Evolutionary conservation across 164 flowering plant genomes (phyloP).

Genomic region (Tetracentron sinense): DNA sequence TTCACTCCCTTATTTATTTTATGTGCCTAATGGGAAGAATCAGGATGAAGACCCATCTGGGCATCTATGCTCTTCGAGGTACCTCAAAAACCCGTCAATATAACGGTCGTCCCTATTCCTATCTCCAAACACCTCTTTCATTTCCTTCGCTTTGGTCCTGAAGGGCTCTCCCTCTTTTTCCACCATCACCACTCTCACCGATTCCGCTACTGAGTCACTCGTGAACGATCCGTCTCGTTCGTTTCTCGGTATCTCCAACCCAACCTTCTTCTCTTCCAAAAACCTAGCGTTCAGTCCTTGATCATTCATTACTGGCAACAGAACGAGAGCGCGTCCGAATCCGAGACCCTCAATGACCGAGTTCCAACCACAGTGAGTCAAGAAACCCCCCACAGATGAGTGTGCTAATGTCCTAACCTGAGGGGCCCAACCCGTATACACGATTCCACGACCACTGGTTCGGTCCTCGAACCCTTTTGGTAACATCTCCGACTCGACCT

Average conservation of each 20-base stretch:
- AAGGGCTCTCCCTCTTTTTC: constrained; percentile 33
- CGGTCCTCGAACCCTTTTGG: constrained; percentile 36
- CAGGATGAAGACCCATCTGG: too few species aligned
- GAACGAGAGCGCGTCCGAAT: constrained; percentile 37
- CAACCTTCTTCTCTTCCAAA: constrained; percentile 36
- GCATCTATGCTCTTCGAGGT: constrained; percentile 5
- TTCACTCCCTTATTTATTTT: too few species aligned
- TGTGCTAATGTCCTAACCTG: constrained; percentile 49
- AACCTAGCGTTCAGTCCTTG: constrained; percentile 55
- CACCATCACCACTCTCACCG: constrained; percentile 33
- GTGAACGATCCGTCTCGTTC: constrained; percentile 46
- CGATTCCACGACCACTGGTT: constrained; percentile 30
- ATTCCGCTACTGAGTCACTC: constrained; percentile 37
- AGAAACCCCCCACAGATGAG: constrained; percentile 43
- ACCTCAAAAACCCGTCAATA: constrained; percentile 14
- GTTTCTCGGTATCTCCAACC: constrained; percentile 41
- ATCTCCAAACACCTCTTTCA: constrained; percentile 29
- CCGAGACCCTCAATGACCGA: constrained; percentile 48
- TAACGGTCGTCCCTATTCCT: constrained; percentile 10
- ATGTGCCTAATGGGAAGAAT: too few species aligned
- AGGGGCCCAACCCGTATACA: constrained; percentile 50
- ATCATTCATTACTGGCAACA: constrained; percentile 41
- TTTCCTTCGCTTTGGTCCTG: constrained; percentile 28
- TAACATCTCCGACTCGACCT: constrained; percentile 12
- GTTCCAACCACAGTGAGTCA: constrained; percentile 69